Conservation (phyloP, 331 rosid genomes). For the Ulmus americana region DNA sequence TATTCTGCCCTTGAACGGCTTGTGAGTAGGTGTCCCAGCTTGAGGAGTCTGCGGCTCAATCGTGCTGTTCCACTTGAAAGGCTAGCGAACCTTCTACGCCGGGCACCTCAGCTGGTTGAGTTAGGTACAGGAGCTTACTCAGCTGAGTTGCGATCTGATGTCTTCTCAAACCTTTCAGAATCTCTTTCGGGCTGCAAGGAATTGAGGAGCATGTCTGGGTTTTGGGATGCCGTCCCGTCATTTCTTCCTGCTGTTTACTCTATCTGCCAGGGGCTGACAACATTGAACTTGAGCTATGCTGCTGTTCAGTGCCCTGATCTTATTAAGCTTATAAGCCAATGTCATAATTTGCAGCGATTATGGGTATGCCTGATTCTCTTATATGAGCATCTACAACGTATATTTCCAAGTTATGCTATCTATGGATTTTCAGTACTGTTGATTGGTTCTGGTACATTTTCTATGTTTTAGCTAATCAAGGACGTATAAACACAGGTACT, state of each 20-base stretch:
- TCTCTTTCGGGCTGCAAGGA: constrained; percentile 62
- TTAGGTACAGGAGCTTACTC: constrained; percentile 76
- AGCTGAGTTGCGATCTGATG: constrained; percentile 63
- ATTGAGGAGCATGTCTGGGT: constrained; percentile 69
- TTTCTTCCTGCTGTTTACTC: constrained; percentile 64
- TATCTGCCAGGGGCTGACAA: constrained; percentile 55
- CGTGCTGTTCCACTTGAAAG: constrained; percentile 66
- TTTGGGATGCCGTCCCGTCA: constrained; percentile 74
- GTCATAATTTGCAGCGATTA: constrained; percentile 60
- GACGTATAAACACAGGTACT: constrained; percentile 50
- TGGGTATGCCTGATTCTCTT: constrained; percentile 50
- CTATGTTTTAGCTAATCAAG: constrained; percentile 29
- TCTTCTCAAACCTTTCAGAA: constrained; percentile 44
- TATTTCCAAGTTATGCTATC: background rate
- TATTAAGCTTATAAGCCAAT: constrained; percentile 59
- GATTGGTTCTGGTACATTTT: constrained; percentile 3
- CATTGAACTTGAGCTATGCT: constrained; percentile 73
- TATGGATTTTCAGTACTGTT: background rate
- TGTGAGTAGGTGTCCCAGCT: constrained; percentile 67
- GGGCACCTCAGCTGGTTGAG: constrained; percentile 70
- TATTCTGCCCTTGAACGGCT: constrained; percentile 74
- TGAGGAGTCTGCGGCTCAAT: constrained; percentile 71
- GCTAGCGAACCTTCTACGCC: constrained; percentile 51
- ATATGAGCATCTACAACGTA: too few relatives aligned
- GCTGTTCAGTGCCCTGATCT: constrained; percentile 57